phyloP scores from a whole-genome alignment of 345 rosid species.

The Lumnitzera littorea region DNA sequence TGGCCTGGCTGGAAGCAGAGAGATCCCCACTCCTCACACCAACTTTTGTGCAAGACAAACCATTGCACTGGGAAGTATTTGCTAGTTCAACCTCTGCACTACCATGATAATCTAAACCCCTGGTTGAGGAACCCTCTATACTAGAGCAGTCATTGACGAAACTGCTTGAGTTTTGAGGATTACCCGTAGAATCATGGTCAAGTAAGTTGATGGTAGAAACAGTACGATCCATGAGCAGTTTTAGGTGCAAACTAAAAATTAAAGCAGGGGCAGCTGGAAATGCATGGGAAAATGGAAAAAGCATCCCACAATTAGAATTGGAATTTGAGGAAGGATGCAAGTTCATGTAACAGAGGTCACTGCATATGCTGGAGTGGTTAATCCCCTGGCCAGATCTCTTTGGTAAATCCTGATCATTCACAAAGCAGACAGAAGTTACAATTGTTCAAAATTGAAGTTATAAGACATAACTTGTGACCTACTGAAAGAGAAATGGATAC shows the following conservation, averaged over 20 bases:
- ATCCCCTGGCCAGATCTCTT: constrained; percentile 32
- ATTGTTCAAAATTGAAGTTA: neutral
- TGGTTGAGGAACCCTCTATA: constrained; percentile 18
- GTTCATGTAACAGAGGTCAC: constrained; percentile 19
- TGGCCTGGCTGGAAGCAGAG: constrained; percentile 9
- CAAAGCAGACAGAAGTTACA: constrained; percentile 14
- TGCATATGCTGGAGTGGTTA: constrained; percentile 22
- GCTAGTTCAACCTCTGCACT: constrained; percentile 11
- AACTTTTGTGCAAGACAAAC: constrained; percentile 13
- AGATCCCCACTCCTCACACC: constrained; percentile 10
- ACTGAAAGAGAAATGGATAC: too few species aligned
- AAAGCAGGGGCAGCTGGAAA: constrained; percentile 51
- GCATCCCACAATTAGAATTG: constrained; percentile 22
- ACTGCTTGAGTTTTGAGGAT: constrained; percentile 22
- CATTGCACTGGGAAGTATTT: constrained; percentile 13
- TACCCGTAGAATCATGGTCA: constrained; percentile 31
- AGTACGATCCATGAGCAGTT: constrained; percentile 53
- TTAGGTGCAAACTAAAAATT: constrained; percentile 53
- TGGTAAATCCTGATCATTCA: constrained; percentile 36
- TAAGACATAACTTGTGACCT: neutral
- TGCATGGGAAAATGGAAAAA: constrained; percentile 44
- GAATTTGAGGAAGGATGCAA: constrained; percentile 18
- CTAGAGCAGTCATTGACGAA: constrained; percentile 26
- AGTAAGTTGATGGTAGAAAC: constrained; percentile 16
- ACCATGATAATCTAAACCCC: constrained; percentile 15